Evolutionary conservation across 768 basidiomycete genomes (phyloP), one percentile per base, ranked within the genome.

Genomic region (Wakefieldia striispora): DNA sequence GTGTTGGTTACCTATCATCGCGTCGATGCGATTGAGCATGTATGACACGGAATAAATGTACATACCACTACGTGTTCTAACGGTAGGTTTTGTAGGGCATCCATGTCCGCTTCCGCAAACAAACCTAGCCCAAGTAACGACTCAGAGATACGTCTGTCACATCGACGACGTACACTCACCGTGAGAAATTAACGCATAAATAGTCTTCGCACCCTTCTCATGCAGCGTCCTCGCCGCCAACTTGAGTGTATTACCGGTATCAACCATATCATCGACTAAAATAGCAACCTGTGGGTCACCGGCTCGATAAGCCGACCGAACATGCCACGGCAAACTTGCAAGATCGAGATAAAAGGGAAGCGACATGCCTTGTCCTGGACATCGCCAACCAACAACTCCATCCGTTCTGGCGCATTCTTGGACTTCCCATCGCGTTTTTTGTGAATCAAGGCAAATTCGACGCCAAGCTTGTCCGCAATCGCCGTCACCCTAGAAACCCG

Each of bases 221-320:
- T 85, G 75, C 40, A 99, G 75, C n/a, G 91, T 89, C 39, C 82
- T 81, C 7, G 84, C 84, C 11, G 97, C 97, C 13, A 95, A 73
- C 13, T 82, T 75, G 24, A 98, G 76, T n/a, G 97, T 98, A 33
- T 76, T 79, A 12, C 95, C 95, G 6, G 91, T 92, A 66, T 99
- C 97, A 62, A 97, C 88, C 95, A 99, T 98, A 64, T 99, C 97
- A 67, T 99, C 97, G 29, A 99, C 91, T 40, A 99, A 79, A 63
- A 99, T 91, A 34, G 91, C 94, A 45, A 94, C 80, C 88, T 93
- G 47, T 39, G 20, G 6, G 41, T 11, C 3, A 10, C 34, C 40
- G 29, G 13, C 19, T 40, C 42, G 36, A 49, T 51, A 51, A 53
- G 49, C 12, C 45, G 55, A 53, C 46, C 36, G 27, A 49, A 20